phyloP scores from a whole-genome alignment of 352 stramenopile species.

The Phytophthora colocasiae region DNA sequence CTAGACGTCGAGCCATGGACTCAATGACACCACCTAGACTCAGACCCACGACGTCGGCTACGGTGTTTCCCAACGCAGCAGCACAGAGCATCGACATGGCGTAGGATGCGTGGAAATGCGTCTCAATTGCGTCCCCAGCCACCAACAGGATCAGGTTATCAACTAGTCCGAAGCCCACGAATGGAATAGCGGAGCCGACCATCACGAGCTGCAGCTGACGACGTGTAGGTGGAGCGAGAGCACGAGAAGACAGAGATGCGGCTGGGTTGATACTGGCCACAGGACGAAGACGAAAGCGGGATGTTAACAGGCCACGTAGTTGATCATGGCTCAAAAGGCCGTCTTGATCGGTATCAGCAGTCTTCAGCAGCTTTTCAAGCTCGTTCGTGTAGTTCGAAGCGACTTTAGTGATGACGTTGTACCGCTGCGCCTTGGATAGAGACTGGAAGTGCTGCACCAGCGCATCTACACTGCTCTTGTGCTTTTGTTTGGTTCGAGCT shows the following conservation, averaged over 20 bases:
- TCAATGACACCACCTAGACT: constrained; percentile 94
- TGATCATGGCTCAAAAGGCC: constrained; percentile 71
- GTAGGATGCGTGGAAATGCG: constrained; percentile 92
- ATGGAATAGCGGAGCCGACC: constrained; percentile 80
- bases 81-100: constrained; percentile 96
- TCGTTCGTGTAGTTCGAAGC: constrained; percentile 63
- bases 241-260: constrained; percentile 32
- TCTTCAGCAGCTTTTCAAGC: constrained; percentile 70
- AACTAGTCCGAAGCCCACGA: constrained; percentile 86
- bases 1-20: constrained; percentile 66
- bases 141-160: constrained; percentile 90
- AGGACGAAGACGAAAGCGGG: constrained; percentile 68
- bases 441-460: constrained; percentile 71
- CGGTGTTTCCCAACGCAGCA: constrained; percentile 95
- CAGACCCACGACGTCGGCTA: constrained; percentile 94
- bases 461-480: constrained; percentile 39
- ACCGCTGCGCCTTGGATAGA: constrained; percentile 64
- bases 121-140: constrained; percentile 96
- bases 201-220: constrained; percentile 82
- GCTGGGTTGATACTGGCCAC: constrained; percentile 52
- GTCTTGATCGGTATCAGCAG: constrained; percentile 77
- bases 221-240: constrained; percentile 50
- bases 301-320: constrained; percentile 69
- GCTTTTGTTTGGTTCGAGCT: constrained; percentile 30
- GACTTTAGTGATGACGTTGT: constrained; percentile 58